Base-by-base conservation (phyloP, 2,329 filamentous ascomycete species). In the Curvularia spicifera region DNA sequence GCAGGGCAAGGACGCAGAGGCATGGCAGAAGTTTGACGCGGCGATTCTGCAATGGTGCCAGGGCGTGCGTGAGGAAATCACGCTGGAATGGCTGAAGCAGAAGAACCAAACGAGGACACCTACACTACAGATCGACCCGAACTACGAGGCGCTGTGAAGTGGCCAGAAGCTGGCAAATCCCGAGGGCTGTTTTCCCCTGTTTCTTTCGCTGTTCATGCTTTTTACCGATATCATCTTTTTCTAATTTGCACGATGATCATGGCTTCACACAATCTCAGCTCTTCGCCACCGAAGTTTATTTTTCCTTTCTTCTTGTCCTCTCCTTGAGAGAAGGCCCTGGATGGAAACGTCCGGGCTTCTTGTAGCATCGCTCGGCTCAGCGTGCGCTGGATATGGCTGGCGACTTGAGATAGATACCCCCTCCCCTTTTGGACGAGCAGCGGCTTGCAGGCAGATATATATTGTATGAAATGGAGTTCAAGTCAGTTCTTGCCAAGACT, bases 11-110 rank as follows among this genome's bases (percentile, higher is more conserved):
- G 83, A 85, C 49, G 83, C 83, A 1, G 83, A 86, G 52, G 87
- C 87, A 12, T 97, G 93, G 93, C 81, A 84, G 51, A 85, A 88
- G 54, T 96, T 99, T 64, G 93, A 99, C 74, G 82, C 85, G 5
- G 93, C 93, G 28, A 83, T 99, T 49, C 84, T 92, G 73, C 83
- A 86, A 71, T 99, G 95, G 95, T 93, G 90, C 76, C 84, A 83
- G 65, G 88, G 85, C 56, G 92, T 97, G 7, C 84, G 95, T 33
- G 88, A 91, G 73, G 94, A 98, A 80, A 87, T 98, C 65, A 85
- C 89, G 40, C 83, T 84, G 46, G 94, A 97, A 70, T 89, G 86
- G 81, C 80, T 71, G 75, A 78, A 79, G 68, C 76, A 74, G 60
- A 75, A 72, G 70, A 73, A 69, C 51, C 69, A 71, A 66, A 63